Evolutionary conservation across 2,329 filamentous ascomycete species (phyloP).

Genomic region (Aspergillus fijiensis): DNA sequence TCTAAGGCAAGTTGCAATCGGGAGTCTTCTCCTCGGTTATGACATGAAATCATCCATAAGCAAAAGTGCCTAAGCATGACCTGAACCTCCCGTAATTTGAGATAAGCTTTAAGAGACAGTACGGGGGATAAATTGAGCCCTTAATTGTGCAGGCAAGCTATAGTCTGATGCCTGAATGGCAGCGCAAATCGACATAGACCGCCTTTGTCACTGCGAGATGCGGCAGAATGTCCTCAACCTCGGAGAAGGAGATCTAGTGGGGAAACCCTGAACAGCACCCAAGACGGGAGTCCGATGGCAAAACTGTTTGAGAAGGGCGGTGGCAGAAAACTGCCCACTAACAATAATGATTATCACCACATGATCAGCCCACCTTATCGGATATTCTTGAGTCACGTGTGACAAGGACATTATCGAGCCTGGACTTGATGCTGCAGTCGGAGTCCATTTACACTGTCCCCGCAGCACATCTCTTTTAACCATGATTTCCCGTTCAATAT

Average conservation of each 20-base stretch:
- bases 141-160: no score
- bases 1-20: no score
- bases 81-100: no score
- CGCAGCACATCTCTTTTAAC: slow-evolving; percentile 14
- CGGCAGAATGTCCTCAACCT: background rate
- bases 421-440: slow-evolving; percentile 3
- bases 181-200: background rate
- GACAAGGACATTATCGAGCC: slow-evolving; percentile 9
- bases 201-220: background rate
- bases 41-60: no score
- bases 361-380: background rate
- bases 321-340: background rate
- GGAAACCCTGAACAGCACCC: background rate
- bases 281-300: background rate
- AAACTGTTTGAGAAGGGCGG: background rate
- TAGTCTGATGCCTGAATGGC: no score
- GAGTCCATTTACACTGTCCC: slow-evolving; percentile 15
- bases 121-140: no score
- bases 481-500: slow-evolving; percentile 32
- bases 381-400: slow-evolving; percentile 21
- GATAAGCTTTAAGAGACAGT: no score
- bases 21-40: no score
- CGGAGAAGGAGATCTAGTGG: background rate
- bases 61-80: no score
- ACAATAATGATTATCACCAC: background rate